Conservation (phyloP, 441 rosid species). For the Erodium moschatum region DNA sequence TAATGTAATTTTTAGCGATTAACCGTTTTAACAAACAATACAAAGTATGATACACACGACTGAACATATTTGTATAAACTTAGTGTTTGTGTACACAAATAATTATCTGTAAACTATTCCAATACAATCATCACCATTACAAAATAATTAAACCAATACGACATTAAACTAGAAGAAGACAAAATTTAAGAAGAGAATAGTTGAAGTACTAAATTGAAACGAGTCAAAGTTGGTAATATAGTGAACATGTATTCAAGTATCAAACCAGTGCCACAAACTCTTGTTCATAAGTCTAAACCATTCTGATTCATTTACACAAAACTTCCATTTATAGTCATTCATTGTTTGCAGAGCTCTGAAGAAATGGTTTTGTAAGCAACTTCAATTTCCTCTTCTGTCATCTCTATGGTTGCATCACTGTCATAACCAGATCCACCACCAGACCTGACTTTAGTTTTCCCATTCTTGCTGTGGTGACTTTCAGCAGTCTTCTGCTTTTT, state of each 20-base stretch:
- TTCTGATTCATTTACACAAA: not conserved
- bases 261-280: not conserved
- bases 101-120: no score
- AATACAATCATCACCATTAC: no score
- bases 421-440: slow-evolving; percentile 32
- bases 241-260: not conserved
- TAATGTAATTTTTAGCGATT: no score
- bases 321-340: not conserved
- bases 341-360: slow-evolving; percentile 26
- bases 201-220: no score
- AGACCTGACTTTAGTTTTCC: slow-evolving; percentile 20
- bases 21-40: no score
- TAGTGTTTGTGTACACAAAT: no score
- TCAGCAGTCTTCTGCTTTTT: slow-evolving; percentile 24
- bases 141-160: no score
- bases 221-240: no score
- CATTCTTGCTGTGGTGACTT: slow-evolving; percentile 11
- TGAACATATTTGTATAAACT: no score
- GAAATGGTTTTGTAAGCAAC: slow-evolving; percentile 39
- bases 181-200: no score
- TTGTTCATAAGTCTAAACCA: not conserved
- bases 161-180: no score
- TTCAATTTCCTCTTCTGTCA: slow-evolving; percentile 86
- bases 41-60: no score
- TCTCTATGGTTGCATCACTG: slow-evolving; percentile 80